A percentile compares a stretch with the other conserved stretches of the same genome.
Evolutionary conservation across 805 yeast species (phyloP).

Genomic region (Lachancea fermentati): DNA sequence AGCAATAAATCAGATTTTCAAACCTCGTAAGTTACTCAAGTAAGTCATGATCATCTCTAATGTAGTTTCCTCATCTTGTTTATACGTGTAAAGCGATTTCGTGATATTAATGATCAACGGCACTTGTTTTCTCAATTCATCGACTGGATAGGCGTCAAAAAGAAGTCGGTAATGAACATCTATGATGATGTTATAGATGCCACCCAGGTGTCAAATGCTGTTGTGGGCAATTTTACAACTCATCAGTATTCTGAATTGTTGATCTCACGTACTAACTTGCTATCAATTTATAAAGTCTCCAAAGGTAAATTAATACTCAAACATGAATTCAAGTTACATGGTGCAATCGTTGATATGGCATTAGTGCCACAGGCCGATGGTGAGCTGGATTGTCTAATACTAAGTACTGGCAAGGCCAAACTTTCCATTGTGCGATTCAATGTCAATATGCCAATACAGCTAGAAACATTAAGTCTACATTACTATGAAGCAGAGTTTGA

Average conservation of each 20-base stretch:
- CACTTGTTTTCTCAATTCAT: not conserved
- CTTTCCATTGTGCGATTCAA: constrained; percentile 74
- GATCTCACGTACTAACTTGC: constrained; percentile 62
- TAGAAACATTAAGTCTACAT: constrained; percentile 77
- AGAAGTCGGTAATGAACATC: constrained; percentile 53
- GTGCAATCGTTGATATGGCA: constrained; percentile 55
- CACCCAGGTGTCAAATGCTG: constrained; percentile 58
- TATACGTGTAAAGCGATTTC: too few species aligned
- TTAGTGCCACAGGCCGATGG: constrained; percentile 46
- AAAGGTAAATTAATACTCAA: constrained; percentile 35
- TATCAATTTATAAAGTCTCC: constrained; percentile 33
- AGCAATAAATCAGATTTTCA: too few species aligned
- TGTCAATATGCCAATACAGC: constrained; percentile 35
- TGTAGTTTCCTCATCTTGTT: too few species aligned
- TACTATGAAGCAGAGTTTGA: constrained; percentile 71
- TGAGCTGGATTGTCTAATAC: constrained; percentile 51
- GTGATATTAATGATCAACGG: too few species aligned
- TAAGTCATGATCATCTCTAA: too few species aligned
- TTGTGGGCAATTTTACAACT: constrained; percentile 47
- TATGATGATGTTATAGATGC: constrained; percentile 76
- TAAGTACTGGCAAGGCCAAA: constrained; percentile 72
- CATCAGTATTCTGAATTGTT: constrained; percentile 45
- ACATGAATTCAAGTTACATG: constrained; percentile 67
- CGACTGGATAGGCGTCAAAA: not conserved
- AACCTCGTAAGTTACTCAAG: too few species aligned